Evolutionary conservation across 805 yeast species (phyloP), one percentile per base, ranked within the genome.

Genomic region (Candida maris): DNA sequence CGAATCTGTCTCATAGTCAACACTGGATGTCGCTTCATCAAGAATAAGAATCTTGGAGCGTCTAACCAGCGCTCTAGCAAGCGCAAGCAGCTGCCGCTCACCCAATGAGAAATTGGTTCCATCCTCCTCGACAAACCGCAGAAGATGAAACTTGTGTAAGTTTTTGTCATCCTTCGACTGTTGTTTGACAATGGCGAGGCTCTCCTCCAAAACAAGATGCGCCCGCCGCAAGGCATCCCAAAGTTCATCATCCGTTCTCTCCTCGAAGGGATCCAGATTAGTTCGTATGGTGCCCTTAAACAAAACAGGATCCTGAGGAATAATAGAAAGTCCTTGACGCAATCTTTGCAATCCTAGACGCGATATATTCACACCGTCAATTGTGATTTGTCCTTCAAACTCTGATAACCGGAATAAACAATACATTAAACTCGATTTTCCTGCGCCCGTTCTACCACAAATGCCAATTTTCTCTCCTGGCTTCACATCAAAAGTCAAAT

Each of bases 361-460:
- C 2, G 78, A 58, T 36, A 81, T 81, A 52, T 85, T 79, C 22
- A 81, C 54, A 4, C 79, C 91, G 60, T 87, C 95, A 50, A 86
- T 80, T 2, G 49, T 38, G 32, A 86, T 76, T 9, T 85, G 84
- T 8, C 63, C 56, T 26, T 66, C 70, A 23, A 80, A 59, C 52
- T 85, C 85, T 10, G 69, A 58, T 24, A 79, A 55, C 46, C 85
- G 63, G 54, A 70, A 79, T 34, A 79, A 59, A 3, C 81, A 79
- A 18, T 76, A 66, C 79, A 78, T 78, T 35, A 79, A 73, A 6
- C 83, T 71, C 3, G 80, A 65, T 59, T 79, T 79, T 37, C 95
- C 95, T 5, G 94, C 93, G 50, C 95, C 95, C 0, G 95, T 85
- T 56, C 95, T 73, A 26, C 95, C 95, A 65, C 91, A 83, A 39